Evolutionary conservation across 2,329 filamentous ascomycete species (phyloP).

Genomic region (Sarocladium strictum): DNA sequence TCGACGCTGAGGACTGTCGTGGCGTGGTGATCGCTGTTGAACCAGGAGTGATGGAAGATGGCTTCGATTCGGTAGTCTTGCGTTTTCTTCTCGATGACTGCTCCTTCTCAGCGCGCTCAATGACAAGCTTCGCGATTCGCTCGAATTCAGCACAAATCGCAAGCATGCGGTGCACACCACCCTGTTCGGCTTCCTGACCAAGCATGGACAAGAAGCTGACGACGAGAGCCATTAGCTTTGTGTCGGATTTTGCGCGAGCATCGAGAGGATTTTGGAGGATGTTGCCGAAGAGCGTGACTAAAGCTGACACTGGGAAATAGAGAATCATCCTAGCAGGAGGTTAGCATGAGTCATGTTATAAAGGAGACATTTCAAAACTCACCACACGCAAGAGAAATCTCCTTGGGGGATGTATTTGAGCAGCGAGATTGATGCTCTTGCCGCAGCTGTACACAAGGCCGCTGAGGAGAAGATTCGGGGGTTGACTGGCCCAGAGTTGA

Average conservation of each 20-base stretch:
- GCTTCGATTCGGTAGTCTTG: conserved; percentile 57
- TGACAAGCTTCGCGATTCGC: conserved; percentile 81
- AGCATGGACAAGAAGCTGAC: conserved; percentile 88
- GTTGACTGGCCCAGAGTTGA: conserved; percentile 86
- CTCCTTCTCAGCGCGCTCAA: conserved; percentile 88
- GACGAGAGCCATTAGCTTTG: conserved; percentile 85
- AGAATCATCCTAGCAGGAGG: conserved; percentile 64
- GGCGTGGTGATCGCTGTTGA: conserved; percentile 13
- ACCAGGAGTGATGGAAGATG: conserved; percentile 1
- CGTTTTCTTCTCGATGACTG: conserved; percentile 75
- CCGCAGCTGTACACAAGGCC: conserved; percentile 85
- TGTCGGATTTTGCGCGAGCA: conserved; percentile 78
- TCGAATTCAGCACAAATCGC: conserved; percentile 95
- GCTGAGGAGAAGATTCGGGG: conserved; percentile 92
- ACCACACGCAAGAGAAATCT: conserved; percentile 94
- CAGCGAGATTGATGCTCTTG: conserved; percentile 84
- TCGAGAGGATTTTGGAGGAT: conserved; percentile 94
- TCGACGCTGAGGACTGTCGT: neutral
- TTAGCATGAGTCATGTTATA: neutral
- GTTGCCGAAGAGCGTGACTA: conserved; percentile 93
- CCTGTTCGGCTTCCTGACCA: conserved; percentile 82
- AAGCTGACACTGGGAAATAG: conserved; percentile 92
- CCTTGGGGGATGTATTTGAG: conserved; percentile 95
- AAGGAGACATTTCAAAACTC: conserved; percentile 31
- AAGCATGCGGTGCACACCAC: conserved; percentile 89